Base-by-base conservation (phyloP, 2,329 filamentous ascomycete genomes). In the Pseudonectria buxi region DNA sequence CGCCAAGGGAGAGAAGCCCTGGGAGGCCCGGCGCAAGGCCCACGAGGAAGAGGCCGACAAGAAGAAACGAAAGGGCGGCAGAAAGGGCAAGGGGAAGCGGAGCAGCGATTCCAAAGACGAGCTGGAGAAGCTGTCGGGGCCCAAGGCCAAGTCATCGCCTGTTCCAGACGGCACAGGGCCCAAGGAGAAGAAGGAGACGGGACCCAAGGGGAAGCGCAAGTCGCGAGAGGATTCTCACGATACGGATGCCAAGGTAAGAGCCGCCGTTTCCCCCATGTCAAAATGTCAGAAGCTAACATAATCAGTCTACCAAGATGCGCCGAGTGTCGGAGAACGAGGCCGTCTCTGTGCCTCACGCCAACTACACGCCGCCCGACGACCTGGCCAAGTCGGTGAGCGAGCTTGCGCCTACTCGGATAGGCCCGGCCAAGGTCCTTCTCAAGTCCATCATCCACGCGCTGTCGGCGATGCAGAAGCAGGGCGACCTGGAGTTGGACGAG, bases 1-100 rank as follows among this genome's bases (percentile, higher is more conserved):
- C 37, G 76, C 71, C 14, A 76, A 74, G 28, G 92, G 90, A 5
- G 86, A 95, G 63, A 83, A 81, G 61, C 84, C 87, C 0, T 96
- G 92, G 92, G 83, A 89, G 55, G 76, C 75, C 35, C 69, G 78
- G 26, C 76, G 79, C 11, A 75, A 73, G 49, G 68, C 65, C 33
- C 73, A 81, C 49, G 77, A 82, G 50, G 74, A 76, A 34, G 77
- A 81, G 45, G 67, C 74, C 37, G 67, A 74, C 61, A 63, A 73
- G 61, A 65, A 72, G 61, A 71, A 72, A 61, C 68, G 75, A 61
- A 59, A 65, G 55, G 71, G 71, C 41, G 74, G 76, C 31, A 78
- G 83, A 49, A 82, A 79, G 56, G 68, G 63, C 32, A 81, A 78
- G 57, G 73, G 66, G 14, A 84, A 82, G 63, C 74, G 75, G 43